Base-by-base conservation (phyloP, 306 rosid genomes). In the Quillaja saponaria region DNA sequence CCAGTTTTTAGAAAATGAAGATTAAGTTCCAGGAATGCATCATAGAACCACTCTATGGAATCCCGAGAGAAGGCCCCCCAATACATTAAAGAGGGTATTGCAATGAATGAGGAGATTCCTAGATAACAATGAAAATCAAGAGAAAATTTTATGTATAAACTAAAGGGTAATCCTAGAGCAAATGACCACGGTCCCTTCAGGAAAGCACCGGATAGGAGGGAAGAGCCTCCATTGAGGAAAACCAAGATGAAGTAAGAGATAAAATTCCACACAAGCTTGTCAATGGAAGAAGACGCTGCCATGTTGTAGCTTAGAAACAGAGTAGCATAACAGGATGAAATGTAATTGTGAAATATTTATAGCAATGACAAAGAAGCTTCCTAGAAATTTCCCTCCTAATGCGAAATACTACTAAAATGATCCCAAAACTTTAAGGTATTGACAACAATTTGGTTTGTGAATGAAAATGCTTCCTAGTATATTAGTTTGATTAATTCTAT, bases 201-300 rank as follows among this genome's bases (percentile, higher is more conserved):
- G 50, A 78, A 69, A 13, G 67, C 61, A 18, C 50, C 8, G 1
- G 80, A 69, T 63, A 78, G 62, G 13, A 55, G 11, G 7, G 80
- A 60, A 16, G 83, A 64, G 46, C 83, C 83, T 69, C 74, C 74
- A 63, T 78, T 74, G 74, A 78, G 64, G 35, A 74, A 78, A 13
- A 68, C 77, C 11, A 78, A 68, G 64, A 78, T 65, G 31, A 52
- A 71, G 8, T 69, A 49, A 9, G 79, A 71, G 13, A 78, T 71
- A 62, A 74, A 66, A n/a, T n/a, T n/a, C 9, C 60, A 80, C 6
- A 74, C 7, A 39, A 78, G 40, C n/a, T 65, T 55, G 8, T 31
- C 66, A 42, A 74, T 49, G 63, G 69, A 76, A 10, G 66, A 63
- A 6, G 64, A 64, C 49, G 17, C 54, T 28, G 54, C 13, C 76